These are phyloP conservation scores for Sphagnum fallax DNA, from an alignment of 228 moss, liverwort and hornwort species.

Conservation along the genomic window DNA sequence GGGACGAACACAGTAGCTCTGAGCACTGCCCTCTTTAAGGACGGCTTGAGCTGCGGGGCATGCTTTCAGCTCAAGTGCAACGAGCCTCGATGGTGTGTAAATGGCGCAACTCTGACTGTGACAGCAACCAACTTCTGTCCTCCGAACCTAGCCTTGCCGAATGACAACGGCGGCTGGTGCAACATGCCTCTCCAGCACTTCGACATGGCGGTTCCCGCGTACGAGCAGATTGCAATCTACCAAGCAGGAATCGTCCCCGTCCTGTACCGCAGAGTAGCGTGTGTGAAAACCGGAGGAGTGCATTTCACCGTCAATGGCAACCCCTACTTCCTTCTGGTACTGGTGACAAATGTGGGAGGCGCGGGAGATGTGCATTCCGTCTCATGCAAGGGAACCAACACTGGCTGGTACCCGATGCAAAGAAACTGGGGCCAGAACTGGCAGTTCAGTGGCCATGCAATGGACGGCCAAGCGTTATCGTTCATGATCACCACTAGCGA, in stretches of 20 bases:
- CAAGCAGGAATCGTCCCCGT: constrained; percentile 58
- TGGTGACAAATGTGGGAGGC: constrained; percentile 2
- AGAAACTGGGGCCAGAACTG: constrained; percentile 20
- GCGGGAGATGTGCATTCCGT: constrained; percentile 4
- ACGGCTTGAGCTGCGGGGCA: constrained; percentile 10
- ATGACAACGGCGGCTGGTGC: constrained; percentile 71
- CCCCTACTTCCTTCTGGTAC: constrained; percentile 4
- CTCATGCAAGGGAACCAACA: neutral
- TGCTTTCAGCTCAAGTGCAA: constrained; percentile 10
- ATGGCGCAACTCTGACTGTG: constrained; percentile 11
- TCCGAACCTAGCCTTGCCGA: constrained; percentile 44
- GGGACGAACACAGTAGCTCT: constrained; percentile 5
- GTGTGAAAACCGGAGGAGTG: constrained; percentile 3
- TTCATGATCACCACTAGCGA: constrained; percentile 13
- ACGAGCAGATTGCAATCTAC: constrained; percentile 50
- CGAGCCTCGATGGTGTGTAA: constrained; percentile 1
- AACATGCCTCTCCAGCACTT: constrained; percentile 69
- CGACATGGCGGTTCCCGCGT: constrained; percentile 72
- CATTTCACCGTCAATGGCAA: constrained; percentile 4
- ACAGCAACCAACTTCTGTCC: constrained; percentile 84
- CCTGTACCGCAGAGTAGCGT: neutral
- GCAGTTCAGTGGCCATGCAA: constrained; percentile 1
- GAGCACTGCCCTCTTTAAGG: constrained; percentile 11
- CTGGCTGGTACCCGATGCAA: neutral
- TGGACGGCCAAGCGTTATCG: constrained; percentile 11